Base-by-base conservation (phyloP, 345 rosid species). In the Linum tenue region DNA sequence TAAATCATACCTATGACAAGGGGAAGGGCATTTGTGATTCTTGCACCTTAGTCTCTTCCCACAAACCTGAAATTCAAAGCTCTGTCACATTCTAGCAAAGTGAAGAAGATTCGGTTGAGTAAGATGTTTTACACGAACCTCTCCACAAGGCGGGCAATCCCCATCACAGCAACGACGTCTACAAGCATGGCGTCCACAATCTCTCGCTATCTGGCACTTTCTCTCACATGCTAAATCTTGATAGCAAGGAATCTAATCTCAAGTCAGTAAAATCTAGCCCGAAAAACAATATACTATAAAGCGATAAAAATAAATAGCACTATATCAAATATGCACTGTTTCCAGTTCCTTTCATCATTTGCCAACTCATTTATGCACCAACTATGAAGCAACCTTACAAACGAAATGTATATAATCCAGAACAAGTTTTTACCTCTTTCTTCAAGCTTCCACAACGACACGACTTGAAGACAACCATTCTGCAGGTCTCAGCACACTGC, bases 91-190 rank as follows among this genome's bases (percentile, higher is more conserved):
- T 60, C 7, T 3, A 16, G 3, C 8, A n/a, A 31, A 70, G 62
- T 37, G 48, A 55, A 56, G 11, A 37, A 56, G 37, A 55, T 10
- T 38, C 9, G 44, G 4, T 55, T 37, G 58, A 44, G 56, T 59
- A 22, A 36, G 39, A 48, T 48, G 53, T 48, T 48, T 15, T 3
- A 48, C 53, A 31, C 69, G 51, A 62, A 87, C 96, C 94, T 90
- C 97, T 40, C 86, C 82, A 79, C 97, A 90, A 3, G 96, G 94
- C 1, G 89, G 96, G 71, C 97, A 92, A 68, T 86, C 78, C 55
- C 97, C 98, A 80, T 88, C 94, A 75, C 98, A 90, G 75, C 98
- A 90, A 14, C 94, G 90, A 0, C 94, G 88, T 75, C 73, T 90
- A 78, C 97, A 92, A 67, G 96, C 89, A 85, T 90, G 98, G 16